Percentiles rank a stretch among this genome's conserved stretches.
Evolutionary conservation across 306 rosid genomes (phyloP).

Genomic region (Lathyrus sativus): DNA sequence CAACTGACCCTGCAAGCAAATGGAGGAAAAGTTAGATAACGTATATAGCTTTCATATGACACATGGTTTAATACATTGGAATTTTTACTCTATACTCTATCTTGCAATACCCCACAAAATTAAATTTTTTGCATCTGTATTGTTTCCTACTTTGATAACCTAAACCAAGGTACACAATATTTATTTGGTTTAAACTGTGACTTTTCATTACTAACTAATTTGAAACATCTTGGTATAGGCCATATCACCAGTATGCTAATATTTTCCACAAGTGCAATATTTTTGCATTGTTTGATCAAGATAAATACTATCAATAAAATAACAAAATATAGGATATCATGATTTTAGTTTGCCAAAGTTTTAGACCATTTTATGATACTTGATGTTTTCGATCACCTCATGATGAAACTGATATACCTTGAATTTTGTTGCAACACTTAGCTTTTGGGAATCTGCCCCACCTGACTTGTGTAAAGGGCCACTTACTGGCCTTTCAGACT

Average conservation of each 20-base stretch:
- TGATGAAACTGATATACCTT: constrained; percentile 57
- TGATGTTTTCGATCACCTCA: constrained; percentile 14
- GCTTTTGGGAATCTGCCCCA: constrained; percentile 96
- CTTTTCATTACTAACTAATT: neutral
- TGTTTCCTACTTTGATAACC: constrained; percentile 28
- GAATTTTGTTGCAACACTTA: constrained; percentile 95
- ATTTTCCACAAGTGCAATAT: constrained; percentile 9
- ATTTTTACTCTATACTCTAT: constrained; percentile 30
- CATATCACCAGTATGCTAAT: neutral
- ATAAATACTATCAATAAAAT: constrained; percentile 28
- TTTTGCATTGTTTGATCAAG: constrained; percentile 16
- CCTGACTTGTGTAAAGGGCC: constrained; percentile 88
- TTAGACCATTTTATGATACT: constrained; percentile 23
- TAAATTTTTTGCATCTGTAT: neutral
- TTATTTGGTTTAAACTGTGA: constrained; percentile 8
- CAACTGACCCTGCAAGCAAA: constrained; percentile 70
- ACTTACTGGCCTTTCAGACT: constrained; percentile 73
- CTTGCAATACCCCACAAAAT: constrained; percentile 2
- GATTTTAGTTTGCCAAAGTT: neutral
- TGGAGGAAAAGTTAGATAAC: constrained; percentile 10
- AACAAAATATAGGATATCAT: constrained; percentile 23
- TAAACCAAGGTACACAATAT: constrained; percentile 28
- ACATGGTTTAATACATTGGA: constrained; percentile 23
- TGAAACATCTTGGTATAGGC: constrained; percentile 27
- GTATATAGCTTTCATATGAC: constrained; percentile 32